phyloP scores from a whole-genome alignment of 2,329 filamentous ascomycete species.

The Samsoniella hepiali region DNA sequence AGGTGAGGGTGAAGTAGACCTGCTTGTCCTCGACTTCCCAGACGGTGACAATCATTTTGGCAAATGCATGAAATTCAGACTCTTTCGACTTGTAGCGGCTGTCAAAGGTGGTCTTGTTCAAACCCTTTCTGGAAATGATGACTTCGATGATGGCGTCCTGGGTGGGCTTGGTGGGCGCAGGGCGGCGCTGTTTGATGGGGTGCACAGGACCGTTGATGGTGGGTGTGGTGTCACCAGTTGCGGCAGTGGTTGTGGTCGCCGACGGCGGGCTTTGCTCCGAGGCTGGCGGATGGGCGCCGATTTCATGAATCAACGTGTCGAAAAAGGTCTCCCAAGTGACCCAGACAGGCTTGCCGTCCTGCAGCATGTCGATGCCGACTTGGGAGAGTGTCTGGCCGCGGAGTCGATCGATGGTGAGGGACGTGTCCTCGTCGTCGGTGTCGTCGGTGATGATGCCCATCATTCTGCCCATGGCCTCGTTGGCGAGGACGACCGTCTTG shows the following conservation, averaged over 20 bases:
- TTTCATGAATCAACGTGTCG: constrained; percentile 48
- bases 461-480: constrained; percentile 70
- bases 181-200: constrained; percentile 32
- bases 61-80: constrained; percentile 47
- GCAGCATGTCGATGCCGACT: constrained; percentile 69
- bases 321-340: constrained; percentile 58
- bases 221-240: constrained; percentile 36
- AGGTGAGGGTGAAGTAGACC: constrained; percentile 71
- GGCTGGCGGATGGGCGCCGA: constrained; percentile 31
- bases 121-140: constrained; percentile 53
- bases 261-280: constrained; percentile 24
- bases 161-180: constrained; percentile 29
- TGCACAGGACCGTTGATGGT: constrained; percentile 28
- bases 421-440: constrained; percentile 38
- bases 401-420: constrained; percentile 55
- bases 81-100: constrained; percentile 34
- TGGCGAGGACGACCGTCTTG: constrained; percentile 70
- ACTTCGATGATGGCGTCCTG: constrained; percentile 68
- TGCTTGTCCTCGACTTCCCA: constrained; percentile 67
- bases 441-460: constrained; percentile 54
- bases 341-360: constrained; percentile 61
- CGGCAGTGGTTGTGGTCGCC: constrained; percentile 19
- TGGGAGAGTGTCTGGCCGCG: constrained; percentile 65
- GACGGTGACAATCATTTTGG: constrained; percentile 74
- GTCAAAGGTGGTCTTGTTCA: constrained; percentile 39